A percentile compares a stretch with the other conserved stretches of the same genome.
phyloP scores from a whole-genome alignment of 139 green algal genomes.

The Zygnema circumcarinatum region DNA sequence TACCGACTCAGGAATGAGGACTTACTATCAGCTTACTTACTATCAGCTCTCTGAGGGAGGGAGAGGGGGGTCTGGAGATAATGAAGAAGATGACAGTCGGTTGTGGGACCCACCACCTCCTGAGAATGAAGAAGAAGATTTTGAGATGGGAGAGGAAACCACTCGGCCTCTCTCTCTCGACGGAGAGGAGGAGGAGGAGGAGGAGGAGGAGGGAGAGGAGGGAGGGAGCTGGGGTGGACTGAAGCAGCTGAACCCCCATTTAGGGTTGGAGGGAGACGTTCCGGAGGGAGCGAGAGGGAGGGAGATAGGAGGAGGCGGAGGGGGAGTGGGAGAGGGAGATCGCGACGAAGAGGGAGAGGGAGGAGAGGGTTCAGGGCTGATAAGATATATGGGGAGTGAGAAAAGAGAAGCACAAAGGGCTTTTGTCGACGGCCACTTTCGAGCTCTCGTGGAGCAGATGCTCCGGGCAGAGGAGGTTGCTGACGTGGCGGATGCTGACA shows the following conservation, averaged over 20 bases:
- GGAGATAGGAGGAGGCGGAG: neutral
- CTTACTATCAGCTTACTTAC: neutral
- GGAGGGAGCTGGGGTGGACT: neutral
- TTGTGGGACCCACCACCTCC: constrained; percentile 22
- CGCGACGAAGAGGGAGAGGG: neutral
- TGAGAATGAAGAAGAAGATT: constrained; percentile 6
- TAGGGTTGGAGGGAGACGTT: neutral
- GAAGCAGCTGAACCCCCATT: neutral
- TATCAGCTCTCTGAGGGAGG: neutral
- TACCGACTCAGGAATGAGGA: neutral
- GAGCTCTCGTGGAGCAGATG: constrained; percentile 54
- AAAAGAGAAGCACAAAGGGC: constrained; percentile 37
- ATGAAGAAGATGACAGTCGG: neutral
- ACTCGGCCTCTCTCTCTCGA: neutral
- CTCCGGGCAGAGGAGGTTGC: constrained; percentile 31
- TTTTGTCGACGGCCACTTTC: constrained; percentile 54
- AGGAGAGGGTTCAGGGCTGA: no score
- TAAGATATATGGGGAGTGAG: constrained; percentile 3
- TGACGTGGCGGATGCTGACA: neutral
- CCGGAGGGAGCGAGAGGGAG: neutral
- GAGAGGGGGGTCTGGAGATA: neutral
- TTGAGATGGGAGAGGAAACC: neutral
- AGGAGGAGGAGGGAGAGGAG: neutral
- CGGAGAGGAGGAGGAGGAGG: constrained; percentile 2
- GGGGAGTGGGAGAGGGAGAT: neutral